Percentiles rank a stretch among this genome's conserved stretches.
Conservation (phyloP, 768 basidiomycete species). For the Lepiota brunneoincarnata region DNA sequence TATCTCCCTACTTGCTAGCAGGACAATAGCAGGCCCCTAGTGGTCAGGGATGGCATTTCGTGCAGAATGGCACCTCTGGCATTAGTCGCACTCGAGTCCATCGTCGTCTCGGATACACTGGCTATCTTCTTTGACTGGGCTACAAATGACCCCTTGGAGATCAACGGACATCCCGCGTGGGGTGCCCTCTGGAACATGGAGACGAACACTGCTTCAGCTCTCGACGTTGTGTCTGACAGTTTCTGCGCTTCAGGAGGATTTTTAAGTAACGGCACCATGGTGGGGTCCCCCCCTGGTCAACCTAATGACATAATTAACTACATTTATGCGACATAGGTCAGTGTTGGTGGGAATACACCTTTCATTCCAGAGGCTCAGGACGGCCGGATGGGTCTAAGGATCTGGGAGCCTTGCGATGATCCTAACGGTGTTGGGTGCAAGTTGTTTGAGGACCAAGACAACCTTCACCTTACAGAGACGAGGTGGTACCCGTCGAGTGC, state of each 20-base stretch:
- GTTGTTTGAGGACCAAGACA: conserved; percentile 32
- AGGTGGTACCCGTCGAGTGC: conserved; percentile 42
- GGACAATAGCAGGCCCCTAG: conserved; percentile 2
- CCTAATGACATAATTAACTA: not conserved
- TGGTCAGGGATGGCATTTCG: conserved; percentile 23
- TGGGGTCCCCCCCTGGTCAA: conserved; percentile 17
- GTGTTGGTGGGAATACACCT: conserved; percentile 28
- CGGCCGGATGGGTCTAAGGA: conserved; percentile 33
- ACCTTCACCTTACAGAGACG: conserved; percentile 30
- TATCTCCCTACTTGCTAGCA: not conserved
- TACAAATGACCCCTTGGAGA: conserved; percentile 35
- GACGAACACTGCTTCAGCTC: conserved; percentile 33
- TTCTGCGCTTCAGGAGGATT: conserved; percentile 43
- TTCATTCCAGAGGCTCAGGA: conserved; percentile 25
- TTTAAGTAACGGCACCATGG: conserved; percentile 39
- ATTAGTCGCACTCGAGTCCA: conserved; percentile 25
- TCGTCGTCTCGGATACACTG: conserved; percentile 27
- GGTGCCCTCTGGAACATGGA: conserved; percentile 40
- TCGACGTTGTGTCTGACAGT: conserved; percentile 34
- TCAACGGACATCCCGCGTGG: conserved; percentile 44
- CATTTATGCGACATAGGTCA: conserved; percentile 18
- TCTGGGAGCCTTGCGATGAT: conserved; percentile 39
- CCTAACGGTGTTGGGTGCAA: conserved; percentile 27
- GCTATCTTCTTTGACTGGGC: conserved; percentile 28
- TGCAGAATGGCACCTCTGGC: conserved; percentile 27